These are phyloP conservation scores for Aschersonia sp. DNA, from an alignment of 2,329 filamentous ascomycete species.

Conservation along the genomic window DNA sequence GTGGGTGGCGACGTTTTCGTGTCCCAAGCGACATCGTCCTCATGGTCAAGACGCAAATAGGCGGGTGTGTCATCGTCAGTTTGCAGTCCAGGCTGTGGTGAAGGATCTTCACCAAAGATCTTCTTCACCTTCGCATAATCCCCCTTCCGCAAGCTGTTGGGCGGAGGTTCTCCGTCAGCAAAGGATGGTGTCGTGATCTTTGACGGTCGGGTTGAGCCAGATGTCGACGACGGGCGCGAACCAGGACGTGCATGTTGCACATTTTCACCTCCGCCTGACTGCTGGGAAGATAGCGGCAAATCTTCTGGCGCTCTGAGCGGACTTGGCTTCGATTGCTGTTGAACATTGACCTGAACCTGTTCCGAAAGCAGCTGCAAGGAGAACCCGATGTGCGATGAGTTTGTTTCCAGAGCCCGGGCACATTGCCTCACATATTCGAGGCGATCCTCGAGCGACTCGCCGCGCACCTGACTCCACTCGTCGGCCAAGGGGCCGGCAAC, in stretches of 20 bases:
- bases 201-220: constrained; percentile 26
- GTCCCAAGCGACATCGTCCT: constrained; percentile 83
- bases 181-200: constrained; percentile 47
- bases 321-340: constrained; percentile 19
- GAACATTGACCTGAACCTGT: constrained; percentile 48
- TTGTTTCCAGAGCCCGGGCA: constrained; percentile 69
- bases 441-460: constrained; percentile 77
- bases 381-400: constrained; percentile 75
- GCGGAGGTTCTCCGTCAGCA: constrained; percentile 40
- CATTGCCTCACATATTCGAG: constrained; percentile 67
- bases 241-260: constrained; percentile 42
- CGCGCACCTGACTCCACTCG: constrained; percentile 89
- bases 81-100: constrained; percentile 27
- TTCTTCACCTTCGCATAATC: constrained; percentile 51
- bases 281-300: constrained; percentile 31
- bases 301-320: constrained; percentile 31
- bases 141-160: constrained; percentile 41
- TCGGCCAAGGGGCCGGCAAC: constrained; percentile 86
- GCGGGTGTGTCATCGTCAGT: constrained; percentile 66
- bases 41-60: constrained; percentile 75
- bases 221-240: constrained; percentile 40
- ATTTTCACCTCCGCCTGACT: constrained; percentile 34
- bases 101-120: constrained; percentile 51
- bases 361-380: constrained; percentile 80
- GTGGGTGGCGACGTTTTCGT: constrained; percentile 60